Evolutionary conservation across 306 rosid genomes (phyloP).

Genomic region (Clitoria ternatea): DNA sequence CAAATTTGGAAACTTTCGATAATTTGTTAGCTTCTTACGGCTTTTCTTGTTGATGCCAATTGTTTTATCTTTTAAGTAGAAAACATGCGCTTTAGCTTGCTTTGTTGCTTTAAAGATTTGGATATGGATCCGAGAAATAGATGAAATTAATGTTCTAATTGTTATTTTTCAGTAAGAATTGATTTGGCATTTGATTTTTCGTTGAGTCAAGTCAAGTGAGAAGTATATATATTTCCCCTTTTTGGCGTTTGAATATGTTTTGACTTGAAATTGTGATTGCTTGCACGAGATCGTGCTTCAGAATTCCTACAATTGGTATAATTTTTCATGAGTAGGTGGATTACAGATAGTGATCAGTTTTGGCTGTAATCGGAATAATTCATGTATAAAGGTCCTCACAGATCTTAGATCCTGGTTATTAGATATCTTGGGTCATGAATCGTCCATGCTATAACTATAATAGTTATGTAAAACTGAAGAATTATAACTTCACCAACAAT

Average conservation of each 20-base stretch:
- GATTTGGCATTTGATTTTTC: slow-evolving; percentile 10
- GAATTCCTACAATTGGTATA: not conserved
- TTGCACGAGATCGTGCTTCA: not conserved
- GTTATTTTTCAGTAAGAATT: not conserved
- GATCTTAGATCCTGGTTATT: not conserved
- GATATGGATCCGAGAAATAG: not conserved
- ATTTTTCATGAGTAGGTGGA: not conserved
- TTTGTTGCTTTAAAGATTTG: not conserved
- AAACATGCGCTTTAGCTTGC: not conserved
- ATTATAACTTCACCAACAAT: not conserved
- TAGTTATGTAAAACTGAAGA: not conserved
- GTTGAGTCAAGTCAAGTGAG: not conserved
- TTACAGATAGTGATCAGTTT: not conserved
- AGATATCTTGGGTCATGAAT: not conserved
- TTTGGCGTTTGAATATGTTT: not conserved
- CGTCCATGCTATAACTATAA: not conserved
- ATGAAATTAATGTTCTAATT: not conserved
- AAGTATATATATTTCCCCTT: not conserved
- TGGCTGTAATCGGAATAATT: slow-evolving; percentile 2
- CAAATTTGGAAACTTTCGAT: not conserved
- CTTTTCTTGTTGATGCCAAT: not conserved
- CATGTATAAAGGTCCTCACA: not conserved
- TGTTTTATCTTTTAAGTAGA: not conserved
- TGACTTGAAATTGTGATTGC: not conserved
- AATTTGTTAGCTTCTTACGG: not conserved